Evolutionary conservation across 2,329 filamentous ascomycete species (phyloP), one percentile per base, ranked within the genome.

Genomic region (Magnaporthiopsis incrustans): DNA sequence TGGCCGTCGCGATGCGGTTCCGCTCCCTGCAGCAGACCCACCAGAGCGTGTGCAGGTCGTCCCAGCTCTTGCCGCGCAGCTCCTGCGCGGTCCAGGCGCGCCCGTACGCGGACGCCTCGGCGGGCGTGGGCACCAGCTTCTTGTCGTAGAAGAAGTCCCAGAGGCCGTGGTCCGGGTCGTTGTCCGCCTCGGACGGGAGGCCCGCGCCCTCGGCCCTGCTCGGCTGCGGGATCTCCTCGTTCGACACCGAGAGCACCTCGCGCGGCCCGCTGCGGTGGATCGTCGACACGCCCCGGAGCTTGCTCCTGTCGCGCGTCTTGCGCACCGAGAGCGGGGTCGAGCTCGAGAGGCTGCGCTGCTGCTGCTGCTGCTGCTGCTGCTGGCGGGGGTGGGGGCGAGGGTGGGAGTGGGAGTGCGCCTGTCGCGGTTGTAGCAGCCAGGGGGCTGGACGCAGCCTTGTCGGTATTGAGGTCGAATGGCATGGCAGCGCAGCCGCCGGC

Each of bases 21-120:
- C 90, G 83, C 79, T 99, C 95, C 78, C 91, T 92, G 66, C 89
- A 84, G 74, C 95, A 98, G 64, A 92, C 85, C 92, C 93, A 99
- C 92, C 94, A 99, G 72, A 99, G 82, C 67, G 82, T 81, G 76
- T 98, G 93, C 70, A 99, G 78, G 75, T 98, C 93, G 67, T 97
- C 91, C 91, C 92, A 99, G 67, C 89, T 92, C 79, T 97, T 97
- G 67, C 85, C 82, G 67, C 93, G 85, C 71, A 99, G 81, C 79
- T 99, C 95, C 77, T 91, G 85, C 10, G 90, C 87, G 14, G 84
- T 87, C 95, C 95, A 99, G 33, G 86, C 81, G 63, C 95, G 85
- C 22, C 95, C 95, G 75, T 95, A 89, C 67, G 84, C 79, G 61
- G 81, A 74, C 64, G 90, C 86, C 69, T 94, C 87, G 50, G 86